Evolutionary conservation across 2,329 filamentous ascomycete species (phyloP), one percentile per base, ranked within the genome.

Genomic region (Fonsecaea pugnacius): DNA sequence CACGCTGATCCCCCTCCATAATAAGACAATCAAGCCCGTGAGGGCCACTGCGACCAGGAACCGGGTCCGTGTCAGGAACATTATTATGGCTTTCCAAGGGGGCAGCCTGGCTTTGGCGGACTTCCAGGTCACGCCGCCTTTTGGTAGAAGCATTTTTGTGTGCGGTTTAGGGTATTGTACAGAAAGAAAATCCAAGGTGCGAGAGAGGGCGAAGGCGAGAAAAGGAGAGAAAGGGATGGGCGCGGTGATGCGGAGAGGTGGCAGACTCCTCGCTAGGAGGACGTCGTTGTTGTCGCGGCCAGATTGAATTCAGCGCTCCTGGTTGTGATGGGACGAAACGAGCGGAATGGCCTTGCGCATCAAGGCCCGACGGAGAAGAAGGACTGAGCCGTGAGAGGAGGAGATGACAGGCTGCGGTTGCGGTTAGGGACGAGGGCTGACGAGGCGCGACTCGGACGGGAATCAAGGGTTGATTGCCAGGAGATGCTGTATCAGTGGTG

Each of bases 71-170:
- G 91, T 91, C 68, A 96, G 74, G 72, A 91, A 86, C 51, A 85
- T 81, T 78, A 87, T 82, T 75, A 92, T 75, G 59, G 89, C 89
- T 76, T 91, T 87, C 71, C 87, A 88, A 63, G 91, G 89, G 50
- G 92, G 92, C 72, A 97, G 81, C 74, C 87, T 86, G 73, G 90
- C 84, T 80, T 87, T 91, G 71, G 93, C 90, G 70, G 91, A 90
- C 83, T 96, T 97, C 93, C 94, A 98, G 77, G 88, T 92, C 74
- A 94, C 85, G 76, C 91, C 91, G 77, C 90, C 91, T 80, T 96
- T 96, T 70, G 91, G 91, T 72, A 96, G 87, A 81, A 97, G 87
- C 93, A 97, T 97, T 68, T 68, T 70, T 82, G 74, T 53, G 46
- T 56, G 46, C 16, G 21, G 33, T 16, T 30, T n/a, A 12, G 38